Evolutionary conservation across 2,329 filamentous ascomycete genomes (phyloP).

Genomic region (Xylariaceae sp.): DNA sequence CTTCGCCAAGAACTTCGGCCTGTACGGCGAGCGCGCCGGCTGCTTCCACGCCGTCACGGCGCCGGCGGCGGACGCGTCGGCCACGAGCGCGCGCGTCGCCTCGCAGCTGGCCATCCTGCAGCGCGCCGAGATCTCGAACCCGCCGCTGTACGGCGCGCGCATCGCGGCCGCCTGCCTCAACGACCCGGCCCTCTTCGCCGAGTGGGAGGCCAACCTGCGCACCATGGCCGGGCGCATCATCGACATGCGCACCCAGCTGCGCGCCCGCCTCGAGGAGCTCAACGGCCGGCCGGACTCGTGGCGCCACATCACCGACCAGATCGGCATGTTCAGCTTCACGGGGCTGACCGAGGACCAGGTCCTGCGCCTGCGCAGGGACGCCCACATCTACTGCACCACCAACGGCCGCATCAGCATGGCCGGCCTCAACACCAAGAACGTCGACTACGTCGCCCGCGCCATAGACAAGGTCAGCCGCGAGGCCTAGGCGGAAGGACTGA

Average conservation of each 20-base stretch:
- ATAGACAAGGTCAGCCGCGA: conserved; percentile 75
- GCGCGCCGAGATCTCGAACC: conserved; percentile 95
- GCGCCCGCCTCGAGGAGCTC: conserved; percentile 73
- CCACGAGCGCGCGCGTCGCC: conserved; percentile 58
- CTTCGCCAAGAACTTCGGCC: conserved; percentile 96
- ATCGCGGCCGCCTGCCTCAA: conserved; percentile 83
- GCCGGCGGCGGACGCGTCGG: conserved; percentile 58
- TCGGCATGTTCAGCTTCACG: conserved; percentile 98
- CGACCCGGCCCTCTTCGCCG: conserved; percentile 68
- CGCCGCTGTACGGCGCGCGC: conserved; percentile 85
- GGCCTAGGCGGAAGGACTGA: conserved; percentile 19
- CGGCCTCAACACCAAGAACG: conserved; percentile 84
- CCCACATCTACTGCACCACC: conserved; percentile 89
- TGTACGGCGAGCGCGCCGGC: conserved; percentile 93
- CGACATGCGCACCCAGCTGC: conserved; percentile 74
- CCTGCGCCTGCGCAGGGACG: conserved; percentile 57
- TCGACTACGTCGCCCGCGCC: conserved; percentile 88
- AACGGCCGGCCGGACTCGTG: conserved; percentile 84
- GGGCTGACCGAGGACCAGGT: conserved; percentile 71
- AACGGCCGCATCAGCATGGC: conserved; percentile 98
- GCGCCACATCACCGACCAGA: conserved; percentile 98
- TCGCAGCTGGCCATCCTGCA: conserved; percentile 91
- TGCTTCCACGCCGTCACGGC: conserved; percentile 90
- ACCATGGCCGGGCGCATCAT: conserved; percentile 97
- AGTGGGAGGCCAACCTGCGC: conserved; percentile 87